Evolutionary conservation across 257 asterid genomes (phyloP).

Genomic region (Marsdenia floribunda): DNA sequence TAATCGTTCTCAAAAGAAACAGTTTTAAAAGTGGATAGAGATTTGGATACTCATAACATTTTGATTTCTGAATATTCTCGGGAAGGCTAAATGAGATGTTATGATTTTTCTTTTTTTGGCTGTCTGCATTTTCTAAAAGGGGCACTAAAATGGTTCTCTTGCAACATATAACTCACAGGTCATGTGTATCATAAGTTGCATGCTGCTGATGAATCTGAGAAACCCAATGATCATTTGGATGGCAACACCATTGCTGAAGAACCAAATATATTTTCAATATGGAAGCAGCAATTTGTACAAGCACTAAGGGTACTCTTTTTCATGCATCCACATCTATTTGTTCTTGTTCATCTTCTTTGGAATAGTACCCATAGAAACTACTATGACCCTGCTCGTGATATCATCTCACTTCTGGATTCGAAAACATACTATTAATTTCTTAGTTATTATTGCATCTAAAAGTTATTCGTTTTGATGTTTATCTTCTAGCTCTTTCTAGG

Average conservation of each 20-base stretch:
- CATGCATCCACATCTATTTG: background rate
- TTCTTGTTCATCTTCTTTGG: background rate
- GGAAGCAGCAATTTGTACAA: slow-evolving; percentile 75
- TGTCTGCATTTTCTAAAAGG: background rate
- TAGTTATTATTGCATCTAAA: background rate
- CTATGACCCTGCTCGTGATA: background rate
- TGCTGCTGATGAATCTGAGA: slow-evolving; percentile 32
- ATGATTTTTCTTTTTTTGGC: background rate
- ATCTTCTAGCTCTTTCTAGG: background rate
- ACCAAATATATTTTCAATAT: slow-evolving; percentile 36
- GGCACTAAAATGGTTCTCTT: background rate
- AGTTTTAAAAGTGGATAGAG: background rate
- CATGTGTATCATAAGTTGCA: slow-evolving; percentile 36
- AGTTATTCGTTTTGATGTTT: background rate
- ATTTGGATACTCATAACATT: background rate
- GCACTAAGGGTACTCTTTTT: slow-evolving; percentile 48
- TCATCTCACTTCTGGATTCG: background rate
- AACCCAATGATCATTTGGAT: slow-evolving; percentile 29
- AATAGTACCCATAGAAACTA: background rate
- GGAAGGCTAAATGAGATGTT: background rate
- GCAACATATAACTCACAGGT: slow-evolving; percentile 25
- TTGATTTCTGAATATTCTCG: background rate
- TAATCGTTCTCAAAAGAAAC: background rate
- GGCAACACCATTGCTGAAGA: slow-evolving; percentile 28
- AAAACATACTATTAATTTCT: background rate